Conservation (phyloP, 148 eudicot genomes). For the Arbutus unedo region DNA sequence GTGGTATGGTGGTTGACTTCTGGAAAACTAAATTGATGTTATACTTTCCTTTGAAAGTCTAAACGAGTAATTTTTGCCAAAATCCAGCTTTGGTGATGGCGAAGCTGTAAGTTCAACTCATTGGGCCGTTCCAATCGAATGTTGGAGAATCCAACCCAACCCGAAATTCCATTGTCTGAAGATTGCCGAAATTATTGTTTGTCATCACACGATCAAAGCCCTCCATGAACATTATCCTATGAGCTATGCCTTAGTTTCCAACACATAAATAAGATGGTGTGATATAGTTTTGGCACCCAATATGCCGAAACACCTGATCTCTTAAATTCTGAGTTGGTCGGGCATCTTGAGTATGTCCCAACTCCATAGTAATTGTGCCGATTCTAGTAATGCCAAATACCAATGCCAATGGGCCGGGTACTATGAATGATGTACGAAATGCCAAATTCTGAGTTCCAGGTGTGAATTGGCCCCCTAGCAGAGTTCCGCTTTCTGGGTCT, state of each 20-base stretch:
- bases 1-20: slow-evolving; percentile 49
- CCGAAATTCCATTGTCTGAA: background rate
- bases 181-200: background rate
- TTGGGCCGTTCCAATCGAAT: background rate
- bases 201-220: background rate
- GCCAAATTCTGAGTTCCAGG: background rate
- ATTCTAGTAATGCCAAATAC: background rate
- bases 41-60: background rate
- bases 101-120: background rate
- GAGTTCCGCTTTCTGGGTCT: background rate
- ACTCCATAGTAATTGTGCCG: background rate
- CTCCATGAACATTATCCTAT: background rate
- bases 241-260: background rate
- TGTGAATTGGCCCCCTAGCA: background rate
- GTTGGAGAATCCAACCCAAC: background rate
- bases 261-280: background rate
- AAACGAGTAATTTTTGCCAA: background rate
- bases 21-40: slow-evolving; percentile 1
- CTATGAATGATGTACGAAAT: background rate
- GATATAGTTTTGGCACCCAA: background rate
- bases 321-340: background rate
- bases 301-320: background rate
- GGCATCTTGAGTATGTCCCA: background rate
- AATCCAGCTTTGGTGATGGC: background rate
- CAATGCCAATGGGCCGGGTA: background rate